phyloP scores from a whole-genome alignment of 78 protist species.

The Tieghemostelium lacteum region DNA sequence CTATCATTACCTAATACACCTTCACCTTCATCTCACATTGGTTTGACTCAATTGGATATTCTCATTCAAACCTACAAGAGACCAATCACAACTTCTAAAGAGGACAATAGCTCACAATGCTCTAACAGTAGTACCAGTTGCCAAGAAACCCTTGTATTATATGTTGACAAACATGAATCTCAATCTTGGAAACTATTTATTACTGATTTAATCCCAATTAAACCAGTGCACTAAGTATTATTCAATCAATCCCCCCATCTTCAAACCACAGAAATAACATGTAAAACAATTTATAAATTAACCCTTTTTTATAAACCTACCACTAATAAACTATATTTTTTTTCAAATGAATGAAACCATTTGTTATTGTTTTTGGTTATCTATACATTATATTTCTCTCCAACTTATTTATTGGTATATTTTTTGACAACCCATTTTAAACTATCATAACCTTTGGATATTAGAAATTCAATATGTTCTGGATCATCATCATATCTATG shows the following conservation, averaged over 20 bases:
- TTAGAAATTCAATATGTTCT: conserved; percentile 25
- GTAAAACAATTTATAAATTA: too few relatives aligned
- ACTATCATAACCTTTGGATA: conserved; percentile 45
- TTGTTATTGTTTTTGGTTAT: too few relatives aligned
- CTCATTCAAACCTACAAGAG: background rate
- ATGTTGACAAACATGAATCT: conserved; percentile 10
- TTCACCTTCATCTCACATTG: background rate
- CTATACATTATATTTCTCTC: too few relatives aligned
- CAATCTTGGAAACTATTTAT: conserved; percentile 41
- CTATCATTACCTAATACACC: too few relatives aligned
- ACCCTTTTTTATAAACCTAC: too few relatives aligned
- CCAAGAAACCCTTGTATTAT: background rate
- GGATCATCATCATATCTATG: conserved; percentile 55
- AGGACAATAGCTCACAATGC: too few relatives aligned
- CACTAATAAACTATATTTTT: too few relatives aligned
- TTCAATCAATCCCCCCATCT: too few relatives aligned
- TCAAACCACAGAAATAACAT: too few relatives aligned
- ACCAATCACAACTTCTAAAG: too few relatives aligned
- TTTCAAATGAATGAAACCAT: too few relatives aligned
- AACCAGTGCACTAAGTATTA: background rate
- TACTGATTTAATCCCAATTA: conserved; percentile 25
- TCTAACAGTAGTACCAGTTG: background rate
- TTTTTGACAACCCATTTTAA: conserved; percentile 55
- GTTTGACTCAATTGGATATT: conserved; percentile 5
- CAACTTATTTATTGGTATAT: too few relatives aligned